Conservation (phyloP, 768 basidiomycete species). For the Auriscalpium orientale region DNA sequence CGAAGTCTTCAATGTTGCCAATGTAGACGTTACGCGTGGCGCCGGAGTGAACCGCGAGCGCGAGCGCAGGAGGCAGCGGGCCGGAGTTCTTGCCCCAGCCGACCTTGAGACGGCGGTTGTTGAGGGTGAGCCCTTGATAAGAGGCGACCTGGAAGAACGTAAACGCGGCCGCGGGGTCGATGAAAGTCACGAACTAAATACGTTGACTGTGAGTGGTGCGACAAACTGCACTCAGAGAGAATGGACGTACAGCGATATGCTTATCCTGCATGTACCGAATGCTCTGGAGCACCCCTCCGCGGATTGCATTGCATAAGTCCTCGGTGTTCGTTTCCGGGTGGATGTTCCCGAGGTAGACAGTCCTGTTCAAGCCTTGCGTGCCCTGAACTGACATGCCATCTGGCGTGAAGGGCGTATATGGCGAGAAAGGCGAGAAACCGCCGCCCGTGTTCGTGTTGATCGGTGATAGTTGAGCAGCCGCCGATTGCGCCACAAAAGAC, state of each 20-base stretch:
- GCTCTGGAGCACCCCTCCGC: slow-evolving; percentile 95
- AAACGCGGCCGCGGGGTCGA: slow-evolving; percentile 87
- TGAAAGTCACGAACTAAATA: slow-evolving; percentile 85
- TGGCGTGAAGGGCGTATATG: slow-evolving; percentile 47
- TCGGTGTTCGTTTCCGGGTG: slow-evolving; percentile 93
- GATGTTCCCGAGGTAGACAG: slow-evolving; percentile 93
- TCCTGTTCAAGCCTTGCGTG: slow-evolving; percentile 71
- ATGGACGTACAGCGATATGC: slow-evolving; percentile 77
- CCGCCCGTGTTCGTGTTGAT: slow-evolving; percentile 20
- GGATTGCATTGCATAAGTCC: slow-evolving; percentile 92
- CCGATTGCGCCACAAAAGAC: slow-evolving; percentile 48
- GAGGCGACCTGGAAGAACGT: slow-evolving; percentile 92
- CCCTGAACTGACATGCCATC: slow-evolving; percentile 26
- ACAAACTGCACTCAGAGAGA: too few species aligned
- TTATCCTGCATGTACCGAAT: slow-evolving; percentile 95
- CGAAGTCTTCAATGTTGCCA: slow-evolving; percentile 93
- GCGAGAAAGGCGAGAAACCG: slow-evolving; percentile 34
- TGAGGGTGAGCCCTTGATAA: slow-evolving; percentile 82
- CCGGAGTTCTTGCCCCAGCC: slow-evolving; percentile 98
- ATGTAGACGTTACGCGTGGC: slow-evolving; percentile 97
- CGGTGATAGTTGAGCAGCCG: slow-evolving; percentile 29
- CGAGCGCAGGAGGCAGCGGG: slow-evolving; percentile 73
- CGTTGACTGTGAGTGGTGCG: too few species aligned
- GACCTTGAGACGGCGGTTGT: slow-evolving; percentile 90
- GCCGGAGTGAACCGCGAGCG: slow-evolving; percentile 84